phyloP scores from a whole-genome alignment of 108 stramenopile species.

The Skeletonema marinoi region DNA sequence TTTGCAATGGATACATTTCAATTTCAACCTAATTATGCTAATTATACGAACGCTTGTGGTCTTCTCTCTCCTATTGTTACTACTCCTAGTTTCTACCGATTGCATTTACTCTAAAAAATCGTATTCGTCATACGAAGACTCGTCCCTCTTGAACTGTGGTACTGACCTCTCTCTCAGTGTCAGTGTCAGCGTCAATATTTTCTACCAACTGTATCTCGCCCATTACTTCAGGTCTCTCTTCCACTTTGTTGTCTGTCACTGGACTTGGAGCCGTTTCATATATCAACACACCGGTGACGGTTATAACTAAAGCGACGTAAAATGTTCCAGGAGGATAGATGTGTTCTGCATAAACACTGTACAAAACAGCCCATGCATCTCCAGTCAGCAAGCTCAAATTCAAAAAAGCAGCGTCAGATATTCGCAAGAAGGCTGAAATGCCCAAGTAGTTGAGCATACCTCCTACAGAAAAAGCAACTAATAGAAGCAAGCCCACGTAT shows the following conservation, averaged over 20 bases:
- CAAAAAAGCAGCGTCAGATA: constrained; percentile 80
- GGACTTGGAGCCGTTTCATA: constrained; percentile 91
- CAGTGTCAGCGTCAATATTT: not conserved
- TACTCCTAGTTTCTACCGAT: no score
- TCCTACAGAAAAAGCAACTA: constrained; percentile 60
- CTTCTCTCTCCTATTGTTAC: no score
- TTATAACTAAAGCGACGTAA: constrained; percentile 79
- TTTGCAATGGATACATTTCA: no score
- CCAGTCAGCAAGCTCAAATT: constrained; percentile 91
- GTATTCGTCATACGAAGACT: not conserved
- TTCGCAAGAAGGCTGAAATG: constrained; percentile 65
- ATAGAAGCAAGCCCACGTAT: constrained; percentile 29
- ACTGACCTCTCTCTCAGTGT: not conserved
- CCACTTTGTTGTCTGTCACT: constrained; percentile 25
- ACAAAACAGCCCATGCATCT: constrained; percentile 92
- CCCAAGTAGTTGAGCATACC: constrained; percentile 60
- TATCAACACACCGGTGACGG: constrained; percentile 81
- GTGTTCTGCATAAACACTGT: constrained; percentile 78
- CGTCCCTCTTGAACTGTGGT: not conserved
- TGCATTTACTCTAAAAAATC: not conserved
- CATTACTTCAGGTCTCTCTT: not conserved
- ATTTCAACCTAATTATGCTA: no score
- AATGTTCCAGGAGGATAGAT: constrained; percentile 80
- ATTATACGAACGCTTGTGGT: no score
- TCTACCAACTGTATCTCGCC: constrained; percentile 32